Evolutionary conservation across 2,329 filamentous ascomycete species (phyloP).

Genomic region (Leptographium lundbergii): DNA sequence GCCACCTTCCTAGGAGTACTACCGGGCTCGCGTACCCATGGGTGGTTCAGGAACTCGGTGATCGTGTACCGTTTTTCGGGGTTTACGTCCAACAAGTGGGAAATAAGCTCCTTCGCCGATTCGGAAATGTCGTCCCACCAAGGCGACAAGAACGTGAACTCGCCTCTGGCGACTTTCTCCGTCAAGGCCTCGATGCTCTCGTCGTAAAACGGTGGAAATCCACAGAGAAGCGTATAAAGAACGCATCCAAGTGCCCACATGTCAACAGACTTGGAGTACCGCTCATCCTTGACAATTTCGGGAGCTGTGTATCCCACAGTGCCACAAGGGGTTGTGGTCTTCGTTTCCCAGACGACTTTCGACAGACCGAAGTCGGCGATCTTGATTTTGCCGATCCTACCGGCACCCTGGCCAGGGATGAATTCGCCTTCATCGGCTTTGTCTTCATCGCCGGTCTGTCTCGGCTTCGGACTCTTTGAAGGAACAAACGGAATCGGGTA

Average conservation of each 20-base stretch:
- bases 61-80: constrained; percentile 93
- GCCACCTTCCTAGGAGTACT: constrained; percentile 39
- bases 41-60: constrained; percentile 82
- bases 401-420: constrained; percentile 63
- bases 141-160: constrained; percentile 94
- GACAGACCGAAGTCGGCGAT: constrained; percentile 96
- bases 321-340: constrained; percentile 98
- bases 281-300: constrained; percentile 97
- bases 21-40: constrained; percentile 68
- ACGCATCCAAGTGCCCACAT: constrained; percentile 99
- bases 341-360: constrained; percentile 95
- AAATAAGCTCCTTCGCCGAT: constrained; percentile 84
- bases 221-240: constrained; percentile 89
- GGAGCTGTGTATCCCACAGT: constrained; percentile 97
- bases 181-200: constrained; percentile 95
- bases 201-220: constrained; percentile 97
- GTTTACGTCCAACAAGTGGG: constrained; percentile 85
- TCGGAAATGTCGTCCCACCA: constrained; percentile 99
- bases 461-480: constrained; percentile 67
- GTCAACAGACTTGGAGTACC: constrained; percentile 96
- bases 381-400: constrained; percentile 90
- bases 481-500: constrained; percentile 74
- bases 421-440: constrained; percentile 97
- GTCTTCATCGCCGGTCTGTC: constrained; percentile 82
- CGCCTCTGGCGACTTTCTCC: constrained; percentile 91